Base-by-base conservation (phyloP, 106 monocot genomes). In the Gastrodia elata region DNA sequence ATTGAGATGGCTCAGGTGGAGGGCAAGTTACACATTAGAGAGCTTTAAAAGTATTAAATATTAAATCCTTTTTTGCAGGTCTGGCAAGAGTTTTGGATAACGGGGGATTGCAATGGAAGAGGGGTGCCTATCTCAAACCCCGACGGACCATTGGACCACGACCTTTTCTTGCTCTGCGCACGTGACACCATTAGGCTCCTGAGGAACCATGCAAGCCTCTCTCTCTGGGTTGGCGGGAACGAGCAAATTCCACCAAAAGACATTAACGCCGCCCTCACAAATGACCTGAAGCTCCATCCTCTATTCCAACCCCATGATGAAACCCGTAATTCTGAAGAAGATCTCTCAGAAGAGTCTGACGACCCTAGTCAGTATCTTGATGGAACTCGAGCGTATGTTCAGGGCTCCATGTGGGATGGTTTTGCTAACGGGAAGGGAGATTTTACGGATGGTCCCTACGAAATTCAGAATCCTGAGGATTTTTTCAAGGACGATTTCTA, bases 61-160 rank as follows among this genome's bases (percentile, higher is more conserved):
- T n/a, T n/a, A n/a, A 52, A 8, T 9, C n/a, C 20, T 15, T 6
- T n/a, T 59, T 48, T 84, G 40, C 82, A 97, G 92, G 97, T 97
- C 38, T 97, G 92, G 97, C 97, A 97, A 83, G 92, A 97, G 48
- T 97, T 97, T 65, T 97, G 97, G 86, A 97, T 97, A 81, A 97
- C 92, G 40, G 92, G 97, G 68, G 97, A 97, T 77, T 77, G 77
- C 72, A 92, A 97, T 74, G 97, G 97, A 4, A 82, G 97, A 74
- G 97, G 97, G 41, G 65, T 74, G 20, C 97, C 92, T 15, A 56
- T 97, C 10, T 97, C 97, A 71, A 96, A 96, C 79, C 92, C 84
- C n/a, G 46, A 93, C 74, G 97, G 97, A 30, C 97, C 92, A 64
- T 72, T 97, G 72, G 97, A 97, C 73, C 97, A 97, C 90, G 86